Conservation (phyloP, 495 filamentous ascomycete species). For the Symbiotaphrina buchneri region DNA sequence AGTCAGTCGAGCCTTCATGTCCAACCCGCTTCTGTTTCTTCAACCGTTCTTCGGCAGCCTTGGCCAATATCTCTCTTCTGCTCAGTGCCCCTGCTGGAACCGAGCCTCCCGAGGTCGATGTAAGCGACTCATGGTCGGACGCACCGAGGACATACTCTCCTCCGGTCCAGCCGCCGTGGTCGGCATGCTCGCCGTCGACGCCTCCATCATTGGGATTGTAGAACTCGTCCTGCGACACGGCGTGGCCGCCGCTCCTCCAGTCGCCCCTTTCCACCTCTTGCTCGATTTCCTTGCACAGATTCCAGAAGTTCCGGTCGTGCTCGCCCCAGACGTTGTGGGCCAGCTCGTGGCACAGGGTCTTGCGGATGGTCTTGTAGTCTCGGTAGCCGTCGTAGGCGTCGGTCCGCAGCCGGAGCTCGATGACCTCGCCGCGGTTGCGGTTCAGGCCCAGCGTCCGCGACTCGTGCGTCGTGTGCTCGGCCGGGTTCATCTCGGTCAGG, state of each 20-base stretch:
- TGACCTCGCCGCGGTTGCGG: conserved; percentile 68
- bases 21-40: conserved; percentile 1
- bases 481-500: conserved; percentile 87
- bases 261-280: conserved; percentile 60
- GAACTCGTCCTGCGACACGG: conserved; percentile 41
- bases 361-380: conserved; percentile 74
- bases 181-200: conserved; percentile 28
- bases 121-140: conserved; percentile 11
- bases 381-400: conserved; percentile 89
- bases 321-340: conserved; percentile 72
- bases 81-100: neutral
- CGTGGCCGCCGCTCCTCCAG: conserved; percentile 44
- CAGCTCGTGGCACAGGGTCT: conserved; percentile 86
- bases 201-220: conserved; percentile 40
- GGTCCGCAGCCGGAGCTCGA: conserved; percentile 74
- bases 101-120: neutral
- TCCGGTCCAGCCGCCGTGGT: conserved; percentile 71
- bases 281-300: conserved; percentile 67
- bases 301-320: conserved; percentile 79
- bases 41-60: conserved; percentile 2
- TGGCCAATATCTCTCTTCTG: conserved; percentile 2
- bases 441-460: conserved; percentile 73
- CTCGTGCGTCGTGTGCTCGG: conserved; percentile 57
- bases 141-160: conserved; percentile 71
- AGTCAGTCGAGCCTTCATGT: no score